These are phyloP conservation scores for Steccherinum ochraceum DNA, from an alignment of 768 basidiomycete genomes.

Conservation along the genomic window DNA sequence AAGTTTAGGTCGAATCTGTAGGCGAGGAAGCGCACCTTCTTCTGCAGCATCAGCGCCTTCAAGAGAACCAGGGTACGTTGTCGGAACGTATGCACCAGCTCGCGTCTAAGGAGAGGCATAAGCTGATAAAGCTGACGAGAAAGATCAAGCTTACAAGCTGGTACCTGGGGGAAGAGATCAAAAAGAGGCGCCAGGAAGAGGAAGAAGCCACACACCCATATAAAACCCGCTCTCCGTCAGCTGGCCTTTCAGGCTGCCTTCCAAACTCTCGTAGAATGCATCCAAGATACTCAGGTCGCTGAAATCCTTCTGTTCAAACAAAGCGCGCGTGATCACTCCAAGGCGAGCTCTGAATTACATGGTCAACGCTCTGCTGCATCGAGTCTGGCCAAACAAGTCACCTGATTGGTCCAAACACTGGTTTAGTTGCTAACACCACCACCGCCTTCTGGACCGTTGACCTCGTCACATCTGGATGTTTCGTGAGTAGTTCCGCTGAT, in stretches of 20 bases:
- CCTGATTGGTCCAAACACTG: conserved; percentile 93
- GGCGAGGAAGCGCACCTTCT: conserved; percentile 52
- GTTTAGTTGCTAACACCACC: conserved; percentile 86
- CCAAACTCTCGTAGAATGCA: conserved; percentile 76
- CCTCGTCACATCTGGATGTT: conserved; percentile 82
- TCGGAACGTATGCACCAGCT: conserved; percentile 89
- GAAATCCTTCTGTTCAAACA: conserved; percentile 74
- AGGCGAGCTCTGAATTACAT: conserved; percentile 65
- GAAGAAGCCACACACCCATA: conserved; percentile 65
- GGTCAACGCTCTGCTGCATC: not conserved
- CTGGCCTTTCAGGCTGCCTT: conserved; percentile 67
- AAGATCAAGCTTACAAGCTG: conserved; percentile 61
- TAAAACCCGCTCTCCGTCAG: conserved; percentile 91
- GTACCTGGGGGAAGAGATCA: conserved; percentile 41
- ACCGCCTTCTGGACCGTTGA: conserved; percentile 98
- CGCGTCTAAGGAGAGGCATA: conserved; percentile 49
- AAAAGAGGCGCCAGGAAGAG: conserved; percentile 1
- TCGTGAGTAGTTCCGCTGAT: conserved; percentile 68
- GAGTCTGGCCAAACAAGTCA: conserved; percentile 23
- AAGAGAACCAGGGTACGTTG: conserved; percentile 90
- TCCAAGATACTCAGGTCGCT: conserved; percentile 82
- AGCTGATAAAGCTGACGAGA: not conserved
- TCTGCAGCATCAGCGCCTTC: conserved; percentile 91
- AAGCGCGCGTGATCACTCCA: conserved; percentile 87
- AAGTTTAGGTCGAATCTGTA: too few relatives aligned